These are phyloP conservation scores for Punctularia strigosozonata DNA, from an alignment of 768 basidiomycete species.

Conservation along the genomic window DNA sequence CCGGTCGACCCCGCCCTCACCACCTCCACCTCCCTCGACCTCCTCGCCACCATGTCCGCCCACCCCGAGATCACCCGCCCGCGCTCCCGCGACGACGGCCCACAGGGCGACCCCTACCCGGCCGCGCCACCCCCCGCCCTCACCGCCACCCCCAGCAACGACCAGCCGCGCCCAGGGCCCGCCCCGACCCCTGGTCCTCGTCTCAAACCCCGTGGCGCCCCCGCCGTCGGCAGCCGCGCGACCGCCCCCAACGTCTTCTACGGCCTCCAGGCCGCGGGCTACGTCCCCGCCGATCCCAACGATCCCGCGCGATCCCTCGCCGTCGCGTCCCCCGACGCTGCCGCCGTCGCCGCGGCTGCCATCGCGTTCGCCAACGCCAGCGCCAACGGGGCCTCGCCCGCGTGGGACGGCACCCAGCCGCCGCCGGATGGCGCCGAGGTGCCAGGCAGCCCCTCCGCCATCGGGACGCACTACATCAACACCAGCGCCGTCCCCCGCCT, in stretches of 20 bases:
- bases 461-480: constrained; percentile 5
- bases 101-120: not conserved
- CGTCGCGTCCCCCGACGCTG: too few relatives aligned
- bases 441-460: constrained; percentile 10
- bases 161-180: constrained; percentile 30
- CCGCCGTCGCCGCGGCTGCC: too few relatives aligned
- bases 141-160: constrained; percentile 14
- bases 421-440: too few relatives aligned
- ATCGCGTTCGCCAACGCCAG: too few relatives aligned
- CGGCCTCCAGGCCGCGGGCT: too few relatives aligned
- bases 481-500: constrained; percentile 33
- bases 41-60: constrained; percentile 2
- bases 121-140: constrained; percentile 7
- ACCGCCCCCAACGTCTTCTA: too few relatives aligned
- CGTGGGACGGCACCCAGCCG: too few relatives aligned
- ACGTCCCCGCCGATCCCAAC: too few relatives aligned
- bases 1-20: constrained; percentile 6
- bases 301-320: too few relatives aligned
- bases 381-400: too few relatives aligned
- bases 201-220: too few relatives aligned
- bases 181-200: constrained; percentile 31
- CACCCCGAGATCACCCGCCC: constrained; percentile 8
- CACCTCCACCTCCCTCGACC: constrained; percentile 5
- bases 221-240: constrained; percentile 15
- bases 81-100: not conserved